Base-by-base conservation (phyloP, 106 monocot species). In the Amphibolis antarctica region DNA sequence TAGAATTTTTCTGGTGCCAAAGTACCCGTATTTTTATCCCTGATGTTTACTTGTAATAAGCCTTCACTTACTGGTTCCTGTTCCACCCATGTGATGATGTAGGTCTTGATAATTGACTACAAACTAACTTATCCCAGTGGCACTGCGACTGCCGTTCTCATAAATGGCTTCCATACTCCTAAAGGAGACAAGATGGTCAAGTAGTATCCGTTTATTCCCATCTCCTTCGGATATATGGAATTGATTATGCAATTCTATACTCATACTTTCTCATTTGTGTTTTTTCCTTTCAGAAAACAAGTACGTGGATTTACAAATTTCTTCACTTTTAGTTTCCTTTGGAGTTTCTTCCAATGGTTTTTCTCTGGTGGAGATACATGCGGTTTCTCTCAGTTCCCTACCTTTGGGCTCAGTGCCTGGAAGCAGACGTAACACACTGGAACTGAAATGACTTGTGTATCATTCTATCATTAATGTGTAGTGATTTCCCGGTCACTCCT, bases 311-410 rank as follows among this genome's bases (percentile, higher is more conserved):
- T 92, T 62, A 59, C 68, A 36, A 87, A 80, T 44, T 87, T 69
- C 66, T 88, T 92, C 55, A 55, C 73, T 15, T 14, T 92, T 13
- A 92, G 92, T 54, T 85, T 92, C 65, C 42, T 92, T 7, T 92
- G 92, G 92, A 82, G 92, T 46, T 78, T 92, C 71, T 92, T 92
- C 70, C 80, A 92, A 73, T 92, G 92, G 92, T 92, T 92, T 66
- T 92, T 75, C 69, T 80, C 92, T 7, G 92, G 87, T 9, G 92
- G 92, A 68, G 84, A 80, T 28, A 67, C 10, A 1, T 88, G 92
- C 66, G 92, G 92, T 7, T 92, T 92, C 71, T 70, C 84, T 17
- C 80, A 92, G 59, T 92, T 92, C 71, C 92, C 92, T 0, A 92
- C 87, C 14, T 92, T 92, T 64, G 92, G 92, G 9, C 70, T 92